A percentile compares a stretch with the other conserved stretches of the same genome.
Conservation (phyloP, 805 yeast genomes). For the Teunomyces funiuensis region DNA sequence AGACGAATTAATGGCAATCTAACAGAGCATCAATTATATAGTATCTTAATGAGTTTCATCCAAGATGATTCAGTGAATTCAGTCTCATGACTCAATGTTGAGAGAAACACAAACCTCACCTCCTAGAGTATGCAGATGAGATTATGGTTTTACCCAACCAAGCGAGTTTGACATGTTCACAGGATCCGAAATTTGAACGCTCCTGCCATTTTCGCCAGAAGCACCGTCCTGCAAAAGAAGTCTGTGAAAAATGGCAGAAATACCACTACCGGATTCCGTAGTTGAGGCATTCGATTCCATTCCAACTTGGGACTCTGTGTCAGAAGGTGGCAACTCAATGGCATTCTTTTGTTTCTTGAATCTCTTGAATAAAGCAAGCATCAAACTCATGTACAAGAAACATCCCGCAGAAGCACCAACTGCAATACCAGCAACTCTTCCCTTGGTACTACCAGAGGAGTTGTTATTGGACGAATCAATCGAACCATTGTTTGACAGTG, state of each 20-base stretch:
- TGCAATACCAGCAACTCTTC: conserved; percentile 70
- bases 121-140: neutral
- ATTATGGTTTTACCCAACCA: conserved; percentile 51
- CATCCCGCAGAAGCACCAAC: conserved; percentile 84
- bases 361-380: conserved; percentile 55
- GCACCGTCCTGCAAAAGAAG: conserved; percentile 13
- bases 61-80: too few species aligned
- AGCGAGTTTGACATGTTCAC: conserved; percentile 69
- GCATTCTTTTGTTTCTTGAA: conserved; percentile 42
- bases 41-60: conserved; percentile 1
- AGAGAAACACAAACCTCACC: neutral
- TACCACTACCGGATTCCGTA: conserved; percentile 20
- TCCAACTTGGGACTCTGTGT: conserved; percentile 37
- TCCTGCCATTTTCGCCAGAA: conserved; percentile 27
- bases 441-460: conserved; percentile 24
- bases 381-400: conserved; percentile 56
- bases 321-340: conserved; percentile 41
- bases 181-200: conserved; percentile 59
- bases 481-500: conserved; percentile 31
- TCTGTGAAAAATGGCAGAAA: conserved; percentile 30
- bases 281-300: conserved; percentile 17
- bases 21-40: conserved; percentile 6
- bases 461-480: conserved; percentile 23
- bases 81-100: conserved; percentile 3
- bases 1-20: neutral